These are phyloP conservation scores for Acer negundo DNA, from an alignment of 345 rosid species.

Conservation along the genomic window DNA sequence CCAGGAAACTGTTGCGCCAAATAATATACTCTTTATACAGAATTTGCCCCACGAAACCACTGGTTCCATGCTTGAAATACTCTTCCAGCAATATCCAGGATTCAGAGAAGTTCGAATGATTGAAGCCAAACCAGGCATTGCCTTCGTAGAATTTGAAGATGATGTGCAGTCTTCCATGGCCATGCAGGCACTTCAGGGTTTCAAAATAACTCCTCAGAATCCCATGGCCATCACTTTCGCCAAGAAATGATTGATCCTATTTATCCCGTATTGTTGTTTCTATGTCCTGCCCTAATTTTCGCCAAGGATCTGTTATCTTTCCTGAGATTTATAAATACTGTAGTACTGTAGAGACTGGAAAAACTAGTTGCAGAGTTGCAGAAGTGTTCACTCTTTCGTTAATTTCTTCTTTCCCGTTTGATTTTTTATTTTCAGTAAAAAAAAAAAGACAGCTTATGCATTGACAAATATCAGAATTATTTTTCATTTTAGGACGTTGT, in stretches of 20 bases:
- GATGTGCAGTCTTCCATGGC: conserved; percentile 84
- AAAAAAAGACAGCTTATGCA: no score
- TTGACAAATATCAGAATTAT: no score
- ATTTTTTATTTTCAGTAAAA: no score
- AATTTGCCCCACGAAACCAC: conserved; percentile 90
- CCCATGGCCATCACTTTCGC: conserved; percentile 90
- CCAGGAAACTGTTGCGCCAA: conserved; percentile 69
- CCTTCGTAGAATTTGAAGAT: conserved; percentile 88
- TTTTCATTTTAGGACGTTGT: not conserved
- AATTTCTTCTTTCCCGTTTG: no score
- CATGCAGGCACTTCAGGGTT: conserved; percentile 88
- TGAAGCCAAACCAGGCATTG: conserved; percentile 92
- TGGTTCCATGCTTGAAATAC: conserved; percentile 75
- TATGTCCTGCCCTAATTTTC: not conserved
- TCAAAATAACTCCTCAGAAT: conserved; percentile 81
- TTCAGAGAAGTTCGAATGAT: conserved; percentile 93
- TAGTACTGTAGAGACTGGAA: conserved; percentile 8
- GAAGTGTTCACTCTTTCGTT: not conserved
- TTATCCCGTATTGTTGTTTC: not conserved
- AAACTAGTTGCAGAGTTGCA: not conserved
- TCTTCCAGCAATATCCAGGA: conserved; percentile 83
- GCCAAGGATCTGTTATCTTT: conserved; percentile 3
- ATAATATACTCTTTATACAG: conserved; percentile 84
- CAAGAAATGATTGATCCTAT: conserved; percentile 53
- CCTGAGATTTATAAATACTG: conserved; percentile 4